A percentile compares a stretch with the other conserved stretches of the same genome.
Conservation (phyloP, 1,139 yeast species). For the Yamadazyma aaseri region DNA sequence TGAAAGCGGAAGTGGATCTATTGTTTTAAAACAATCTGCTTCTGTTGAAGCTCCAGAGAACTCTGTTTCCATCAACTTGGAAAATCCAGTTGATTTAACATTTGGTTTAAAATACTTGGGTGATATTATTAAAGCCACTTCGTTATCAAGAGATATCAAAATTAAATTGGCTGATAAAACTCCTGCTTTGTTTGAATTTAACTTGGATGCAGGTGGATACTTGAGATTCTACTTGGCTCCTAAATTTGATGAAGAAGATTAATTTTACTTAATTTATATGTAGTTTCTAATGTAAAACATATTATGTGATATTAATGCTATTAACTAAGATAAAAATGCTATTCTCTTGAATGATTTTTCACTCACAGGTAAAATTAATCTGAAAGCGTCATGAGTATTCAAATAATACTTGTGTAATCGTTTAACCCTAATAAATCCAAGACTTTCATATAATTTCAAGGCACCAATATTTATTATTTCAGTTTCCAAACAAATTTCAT, state of each 20-base stretch:
- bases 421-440: constrained; percentile 83
- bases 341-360: constrained; percentile 30
- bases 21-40: constrained; percentile 80
- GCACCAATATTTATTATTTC: constrained; percentile 85
- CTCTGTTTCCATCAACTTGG: constrained; percentile 72
- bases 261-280: constrained; percentile 1
- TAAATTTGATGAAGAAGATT: constrained; percentile 86
- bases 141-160: constrained; percentile 73
- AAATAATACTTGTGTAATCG: constrained; percentile 82
- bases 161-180: constrained; percentile 86
- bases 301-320: too few species aligned
- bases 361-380: constrained; percentile 54
- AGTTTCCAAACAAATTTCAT: constrained; percentile 88
- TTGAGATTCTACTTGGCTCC: constrained; percentile 97
- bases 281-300: constrained; percentile 1
- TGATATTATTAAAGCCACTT: constrained; percentile 89
- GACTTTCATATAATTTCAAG: constrained; percentile 70
- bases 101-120: constrained; percentile 89
- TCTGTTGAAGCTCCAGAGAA: constrained; percentile 80
- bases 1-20: constrained; percentile 86
- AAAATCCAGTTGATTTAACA: constrained; percentile 83
- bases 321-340: constrained; percentile 29
- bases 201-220: constrained; percentile 84
- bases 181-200: constrained; percentile 93
- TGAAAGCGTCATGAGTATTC: constrained; percentile 89